Conservation (phyloP, 257 asterid genomes). For the Catharanthus roseus region DNA sequence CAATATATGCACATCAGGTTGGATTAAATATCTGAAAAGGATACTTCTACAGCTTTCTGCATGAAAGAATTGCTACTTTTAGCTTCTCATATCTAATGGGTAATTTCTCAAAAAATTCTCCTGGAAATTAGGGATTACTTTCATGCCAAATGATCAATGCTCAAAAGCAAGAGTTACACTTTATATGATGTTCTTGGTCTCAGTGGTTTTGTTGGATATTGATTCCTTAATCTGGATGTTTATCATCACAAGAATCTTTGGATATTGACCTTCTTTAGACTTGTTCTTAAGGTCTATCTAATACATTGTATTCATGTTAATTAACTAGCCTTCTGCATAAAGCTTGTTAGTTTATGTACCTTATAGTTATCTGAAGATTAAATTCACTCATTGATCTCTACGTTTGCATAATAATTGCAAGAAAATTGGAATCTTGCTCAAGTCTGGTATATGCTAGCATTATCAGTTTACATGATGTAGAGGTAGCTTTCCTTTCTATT, state of each 20-base stretch:
- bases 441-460: not conserved
- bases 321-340: not conserved
- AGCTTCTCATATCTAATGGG: not conserved
- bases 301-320: not conserved
- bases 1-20: slow-evolving; percentile 95
- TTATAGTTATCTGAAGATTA: not conserved
- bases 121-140: not conserved
- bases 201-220: not conserved
- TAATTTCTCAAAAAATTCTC: not conserved
- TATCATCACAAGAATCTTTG: not conserved
- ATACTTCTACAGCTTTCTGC: not conserved
- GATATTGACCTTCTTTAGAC: not conserved
- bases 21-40: not conserved
- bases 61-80: not conserved
- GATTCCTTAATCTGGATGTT: not conserved
- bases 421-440: not conserved
- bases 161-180: not conserved
- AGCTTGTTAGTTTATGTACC: not conserved
- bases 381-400: not conserved
- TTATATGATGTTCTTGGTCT: not conserved
- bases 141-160: too few relatives aligned
- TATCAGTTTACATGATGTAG: not conserved
- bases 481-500: not conserved
- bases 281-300: not conserved
- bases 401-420: not conserved